Percentiles rank a stretch among this genome's conserved stretches.
Conservation (phyloP, 1,139 yeast genomes). For the Hansenula lynferdii region DNA sequence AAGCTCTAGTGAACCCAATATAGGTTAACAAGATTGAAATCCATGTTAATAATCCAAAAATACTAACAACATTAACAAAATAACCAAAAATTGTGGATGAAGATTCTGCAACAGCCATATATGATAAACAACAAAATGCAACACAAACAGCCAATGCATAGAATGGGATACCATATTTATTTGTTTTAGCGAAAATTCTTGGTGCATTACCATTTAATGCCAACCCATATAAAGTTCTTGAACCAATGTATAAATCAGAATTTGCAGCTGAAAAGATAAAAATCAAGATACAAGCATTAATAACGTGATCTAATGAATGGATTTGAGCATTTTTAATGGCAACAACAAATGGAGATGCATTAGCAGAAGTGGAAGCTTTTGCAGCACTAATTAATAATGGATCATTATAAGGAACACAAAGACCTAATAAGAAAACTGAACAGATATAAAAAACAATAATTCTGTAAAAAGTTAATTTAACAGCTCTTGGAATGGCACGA, state of each 20-base stretch:
- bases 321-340: slow-evolving; percentile 61
- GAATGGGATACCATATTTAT: slow-evolving; percentile 63
- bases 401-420: slow-evolving; percentile 72
- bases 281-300: slow-evolving; percentile 64
- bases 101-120: slow-evolving; percentile 51
- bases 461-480: slow-evolving; percentile 72
- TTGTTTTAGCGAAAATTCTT: slow-evolving; percentile 49
- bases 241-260: slow-evolving; percentile 66
- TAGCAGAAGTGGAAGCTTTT: slow-evolving; percentile 46
- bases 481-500: slow-evolving; percentile 71
- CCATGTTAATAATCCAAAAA: slow-evolving; percentile 71
- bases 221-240: slow-evolving; percentile 63
- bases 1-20: slow-evolving; percentile 58
- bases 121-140: slow-evolving; percentile 51
- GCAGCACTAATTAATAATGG: slow-evolving; percentile 39
- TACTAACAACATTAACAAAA: slow-evolving; percentile 67
- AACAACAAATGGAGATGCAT: slow-evolving; percentile 76
- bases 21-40: slow-evolving; percentile 57
- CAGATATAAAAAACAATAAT: slow-evolving; percentile 64
- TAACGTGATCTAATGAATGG: slow-evolving; percentile 54
- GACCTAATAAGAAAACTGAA: slow-evolving; percentile 64
- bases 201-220: slow-evolving; percentile 65
- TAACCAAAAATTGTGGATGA: slow-evolving; percentile 57
- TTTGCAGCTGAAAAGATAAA: slow-evolving; percentile 72
- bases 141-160: slow-evolving; percentile 40